Evolutionary conservation across 169 alveolate genomes (phyloP).

Genomic region (Cystoisospora suis): DNA sequence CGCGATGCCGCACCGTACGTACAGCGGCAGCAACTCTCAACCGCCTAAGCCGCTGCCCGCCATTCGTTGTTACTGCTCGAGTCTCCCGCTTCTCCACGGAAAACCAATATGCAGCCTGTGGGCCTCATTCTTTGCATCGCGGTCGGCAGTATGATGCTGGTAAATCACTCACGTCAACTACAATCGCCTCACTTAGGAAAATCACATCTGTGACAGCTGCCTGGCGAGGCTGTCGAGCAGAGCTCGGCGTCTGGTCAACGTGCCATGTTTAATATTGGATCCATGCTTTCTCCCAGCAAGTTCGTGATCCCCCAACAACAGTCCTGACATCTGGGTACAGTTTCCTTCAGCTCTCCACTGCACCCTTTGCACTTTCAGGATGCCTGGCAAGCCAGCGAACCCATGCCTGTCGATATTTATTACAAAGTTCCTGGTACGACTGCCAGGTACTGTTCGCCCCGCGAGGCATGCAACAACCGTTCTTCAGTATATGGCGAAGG

Average conservation of each 20-base stretch:
- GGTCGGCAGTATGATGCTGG: too few relatives aligned
- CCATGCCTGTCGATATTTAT: conserved; percentile 60
- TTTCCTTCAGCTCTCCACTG: conserved; percentile 44
- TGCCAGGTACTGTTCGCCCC: not conserved
- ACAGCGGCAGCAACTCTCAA: too few relatives aligned
- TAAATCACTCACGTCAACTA: too few relatives aligned
- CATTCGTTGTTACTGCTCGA: too few relatives aligned
- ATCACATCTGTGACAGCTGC: not conserved
- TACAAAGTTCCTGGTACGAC: conserved; percentile 60
- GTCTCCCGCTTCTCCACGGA: too few relatives aligned
- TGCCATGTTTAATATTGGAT: not conserved
- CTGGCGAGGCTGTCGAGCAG: not conserved
- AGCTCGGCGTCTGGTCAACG: not conserved
- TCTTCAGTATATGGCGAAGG: conserved; percentile 52
- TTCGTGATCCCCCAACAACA: not conserved
- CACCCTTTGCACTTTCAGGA: conserved; percentile 61
- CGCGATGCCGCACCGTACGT: too few relatives aligned
- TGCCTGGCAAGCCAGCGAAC: conserved; percentile 65
- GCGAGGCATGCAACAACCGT: not conserved
- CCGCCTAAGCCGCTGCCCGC: too few relatives aligned
- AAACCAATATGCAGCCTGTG: too few relatives aligned
- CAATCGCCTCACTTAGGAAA: too few relatives aligned
- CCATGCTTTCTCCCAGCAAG: conserved; percentile 1
- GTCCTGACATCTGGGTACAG: not conserved
- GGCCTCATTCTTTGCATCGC: too few relatives aligned